A percentile compares a stretch with the other conserved stretches of the same genome.
Conservation (phyloP, 192 early-diverging fungal species). For the Podila epicladia region DNA sequence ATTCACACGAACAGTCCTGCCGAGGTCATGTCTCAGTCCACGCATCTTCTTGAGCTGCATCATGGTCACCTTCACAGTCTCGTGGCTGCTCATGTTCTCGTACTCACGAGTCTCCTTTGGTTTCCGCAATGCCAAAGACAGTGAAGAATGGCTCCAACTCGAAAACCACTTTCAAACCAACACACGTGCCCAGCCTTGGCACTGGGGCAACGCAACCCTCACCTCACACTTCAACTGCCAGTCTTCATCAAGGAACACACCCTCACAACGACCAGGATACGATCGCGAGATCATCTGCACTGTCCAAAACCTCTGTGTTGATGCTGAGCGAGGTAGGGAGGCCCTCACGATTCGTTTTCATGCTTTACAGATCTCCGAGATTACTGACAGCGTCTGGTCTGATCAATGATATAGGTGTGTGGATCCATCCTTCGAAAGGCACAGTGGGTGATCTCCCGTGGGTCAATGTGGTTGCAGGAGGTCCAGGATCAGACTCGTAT, state of each 20-base stretch:
- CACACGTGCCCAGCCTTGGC: slow-evolving; percentile 7
- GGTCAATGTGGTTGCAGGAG: slow-evolving; percentile 37
- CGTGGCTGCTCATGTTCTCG: slow-evolving; percentile 33
- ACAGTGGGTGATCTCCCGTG: slow-evolving; percentile 16
- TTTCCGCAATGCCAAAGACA: slow-evolving; percentile 7
- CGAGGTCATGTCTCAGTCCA: slow-evolving; percentile 39
- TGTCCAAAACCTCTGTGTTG: slow-evolving; percentile 40
- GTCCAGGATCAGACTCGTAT: slow-evolving; percentile 40
- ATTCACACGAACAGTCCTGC: slow-evolving; percentile 19
- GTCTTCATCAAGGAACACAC: background rate
- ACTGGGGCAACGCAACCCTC: slow-evolving; percentile 22
- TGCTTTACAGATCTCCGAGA: background rate
- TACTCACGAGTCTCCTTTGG: slow-evolving; percentile 20
- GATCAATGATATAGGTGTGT: slow-evolving; percentile 23
- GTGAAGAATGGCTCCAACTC: slow-evolving; percentile 28
- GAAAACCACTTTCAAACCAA: slow-evolving; percentile 13
- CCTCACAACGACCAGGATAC: slow-evolving; percentile 8
- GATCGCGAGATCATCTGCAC: slow-evolving; percentile 38
- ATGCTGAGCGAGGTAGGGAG: slow-evolving; percentile 31
- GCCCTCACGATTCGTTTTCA: background rate
- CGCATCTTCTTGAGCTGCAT: slow-evolving; percentile 45
- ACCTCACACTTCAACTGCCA: slow-evolving; percentile 18
- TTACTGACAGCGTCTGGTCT: no score
- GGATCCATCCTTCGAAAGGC: slow-evolving; percentile 14
- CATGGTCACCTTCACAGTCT: slow-evolving; percentile 27